Base-by-base conservation (phyloP, 2,329 filamentous ascomycete genomes). In the Aspergillus sp. region DNA sequence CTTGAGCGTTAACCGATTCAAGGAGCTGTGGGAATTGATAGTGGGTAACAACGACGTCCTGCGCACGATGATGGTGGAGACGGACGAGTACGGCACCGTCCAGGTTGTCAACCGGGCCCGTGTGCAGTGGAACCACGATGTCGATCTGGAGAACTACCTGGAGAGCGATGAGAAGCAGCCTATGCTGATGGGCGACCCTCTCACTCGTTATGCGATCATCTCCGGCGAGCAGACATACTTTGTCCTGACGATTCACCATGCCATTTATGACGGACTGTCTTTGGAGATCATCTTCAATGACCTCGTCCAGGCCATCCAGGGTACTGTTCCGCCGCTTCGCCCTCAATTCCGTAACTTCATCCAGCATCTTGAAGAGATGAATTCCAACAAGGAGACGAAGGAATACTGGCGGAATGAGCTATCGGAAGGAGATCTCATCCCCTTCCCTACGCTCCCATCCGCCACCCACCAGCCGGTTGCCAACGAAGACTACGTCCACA, bases 381-480 rank as follows among this genome's bases (percentile, higher is more conserved):
- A 78, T 47, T 61, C 65, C 5, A 50, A 59, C 4, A 60, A 64
- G 11, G 63, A 68, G 16, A 64, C 74, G 40, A 56, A 67, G 46
- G 56, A 66, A 40, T 80, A 74, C 60, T 80, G 78, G 78, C 69
- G 64, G 23, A 52, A 65, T 13, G 65, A 73, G 47, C 64, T 80
- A 19, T 40, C 70, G n/a, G 72, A 70, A 19, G 69, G 71, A 16
- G 67, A 62, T 29, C 68, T 70, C 9, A 66, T 71, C 32, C 72
- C 77, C 38, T 80, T 79, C 49, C 77, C 78, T 7, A 60, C 63
- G 25, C 70, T 59, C 19, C 57, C 57, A 1, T 57, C 55, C 3
- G 42, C 72, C 40, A 69, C 72, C 11, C 65, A 63, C 14, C 40
- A 47, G 9, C 52, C 66, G 3, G 21, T 54, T 2, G 51, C 54